Evolutionary conservation across 1,139 yeast species (phyloP).

Genomic region (Diutina neorugosa): DNA sequence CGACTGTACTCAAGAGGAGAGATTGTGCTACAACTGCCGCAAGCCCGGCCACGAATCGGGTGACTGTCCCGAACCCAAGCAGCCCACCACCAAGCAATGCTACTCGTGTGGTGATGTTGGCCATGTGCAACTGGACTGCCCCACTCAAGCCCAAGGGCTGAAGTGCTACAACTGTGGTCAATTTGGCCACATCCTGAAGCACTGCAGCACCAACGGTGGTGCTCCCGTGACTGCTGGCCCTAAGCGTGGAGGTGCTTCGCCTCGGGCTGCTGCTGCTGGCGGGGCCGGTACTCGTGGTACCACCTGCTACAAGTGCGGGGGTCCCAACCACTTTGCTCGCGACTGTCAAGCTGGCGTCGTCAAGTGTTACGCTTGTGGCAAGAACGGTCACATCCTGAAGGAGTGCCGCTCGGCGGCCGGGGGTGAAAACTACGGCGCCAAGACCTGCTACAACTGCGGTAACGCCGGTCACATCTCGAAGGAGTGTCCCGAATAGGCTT

Average conservation of each 20-base stretch:
- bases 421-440: constrained; percentile 21
- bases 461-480: constrained; percentile 11
- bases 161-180: constrained; percentile 51
- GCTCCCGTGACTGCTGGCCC: constrained; percentile 8
- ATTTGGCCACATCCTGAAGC: constrained; percentile 73
- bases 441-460: constrained; percentile 32
- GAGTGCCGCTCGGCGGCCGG: constrained; percentile 48
- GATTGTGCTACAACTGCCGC: constrained; percentile 89
- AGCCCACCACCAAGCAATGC: constrained; percentile 75
- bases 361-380: constrained; percentile 90
- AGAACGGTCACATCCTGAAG: constrained; percentile 77
- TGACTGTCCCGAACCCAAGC: constrained; percentile 81
- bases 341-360: constrained; percentile 69
- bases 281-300: constrained; percentile 38
- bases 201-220: constrained; percentile 39
- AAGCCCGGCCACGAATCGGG: constrained; percentile 83
- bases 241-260: constrained; percentile 10
- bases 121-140: constrained; percentile 60
- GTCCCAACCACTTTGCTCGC: constrained; percentile 86
- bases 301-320: constrained; percentile 86
- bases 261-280: not conserved
- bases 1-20: constrained; percentile 69
- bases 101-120: constrained; percentile 75
- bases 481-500: constrained; percentile 7
- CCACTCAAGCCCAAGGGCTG: constrained; percentile 30